phyloP scores from a whole-genome alignment of 2,329 filamentous ascomycete species.

The Nemania bipapillata region DNA sequence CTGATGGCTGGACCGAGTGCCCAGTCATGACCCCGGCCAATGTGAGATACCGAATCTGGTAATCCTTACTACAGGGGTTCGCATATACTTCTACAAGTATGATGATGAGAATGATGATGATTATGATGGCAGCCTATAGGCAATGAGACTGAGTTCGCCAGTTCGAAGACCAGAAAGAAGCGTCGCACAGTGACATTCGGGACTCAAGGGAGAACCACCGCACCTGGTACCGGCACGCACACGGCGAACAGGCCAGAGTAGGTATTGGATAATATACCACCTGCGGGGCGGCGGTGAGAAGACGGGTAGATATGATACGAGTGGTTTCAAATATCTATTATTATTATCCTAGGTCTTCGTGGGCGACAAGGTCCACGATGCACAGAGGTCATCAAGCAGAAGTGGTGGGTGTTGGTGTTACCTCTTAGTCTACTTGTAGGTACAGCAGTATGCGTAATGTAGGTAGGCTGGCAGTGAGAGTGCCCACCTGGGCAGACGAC shows the following conservation, averaged over 20 bases:
- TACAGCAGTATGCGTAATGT: too few species aligned
- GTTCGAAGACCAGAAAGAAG: not conserved
- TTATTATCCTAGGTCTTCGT: too few species aligned
- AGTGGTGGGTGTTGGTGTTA: conserved; percentile 13
- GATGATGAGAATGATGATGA: too few species aligned
- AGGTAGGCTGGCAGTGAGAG: too few species aligned
- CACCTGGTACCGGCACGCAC: not conserved
- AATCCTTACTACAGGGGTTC: conserved; percentile 4
- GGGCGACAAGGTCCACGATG: conserved; percentile 31
- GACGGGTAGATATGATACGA: not conserved
- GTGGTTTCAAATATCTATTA: not conserved
- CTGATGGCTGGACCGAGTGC: not conserved
- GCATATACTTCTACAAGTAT: too few species aligned
- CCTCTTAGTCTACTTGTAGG: too few species aligned
- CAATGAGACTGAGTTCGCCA: conserved; percentile 2
- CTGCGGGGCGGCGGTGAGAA: conserved; percentile 12
- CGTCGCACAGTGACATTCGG: conserved; percentile 5
- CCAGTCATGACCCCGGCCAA: conserved; percentile 20
- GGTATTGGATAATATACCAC: not conserved
- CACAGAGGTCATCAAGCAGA: conserved; percentile 6
- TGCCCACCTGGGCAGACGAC: too few species aligned
- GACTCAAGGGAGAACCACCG: not conserved
- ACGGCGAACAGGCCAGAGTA: too few species aligned
- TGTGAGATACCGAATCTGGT: conserved; percentile 24
- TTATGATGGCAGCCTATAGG: too few species aligned